Evolutionary conservation across 139 green algal species (phyloP).

Genomic region (Deuterostichococcus epilithicus): DNA sequence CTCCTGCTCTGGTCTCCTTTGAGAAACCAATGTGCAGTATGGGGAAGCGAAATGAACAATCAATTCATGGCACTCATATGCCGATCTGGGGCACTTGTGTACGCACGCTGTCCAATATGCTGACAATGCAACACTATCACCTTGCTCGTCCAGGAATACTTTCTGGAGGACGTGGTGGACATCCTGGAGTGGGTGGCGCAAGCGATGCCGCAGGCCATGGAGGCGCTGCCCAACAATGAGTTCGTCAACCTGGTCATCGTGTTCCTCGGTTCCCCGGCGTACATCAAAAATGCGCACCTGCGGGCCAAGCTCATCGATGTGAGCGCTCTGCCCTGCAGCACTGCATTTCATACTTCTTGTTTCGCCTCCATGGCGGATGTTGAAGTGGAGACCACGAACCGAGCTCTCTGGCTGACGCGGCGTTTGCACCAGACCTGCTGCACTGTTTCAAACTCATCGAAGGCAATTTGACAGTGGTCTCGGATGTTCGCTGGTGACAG

Average conservation of each 20-base stretch:
- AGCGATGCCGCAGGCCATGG: constrained; percentile 18
- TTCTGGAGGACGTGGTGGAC: constrained; percentile 83
- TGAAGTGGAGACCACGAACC: no score
- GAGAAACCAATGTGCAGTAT: no score
- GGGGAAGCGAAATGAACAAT: no score
- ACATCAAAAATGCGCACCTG: constrained; percentile 83
- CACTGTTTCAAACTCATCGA: no score
- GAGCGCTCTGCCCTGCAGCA: not conserved
- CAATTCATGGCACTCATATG: not conserved
- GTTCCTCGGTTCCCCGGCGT: constrained; percentile 58
- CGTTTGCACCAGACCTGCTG: no score
- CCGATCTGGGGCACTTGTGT: not conserved
- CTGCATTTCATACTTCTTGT: not conserved
- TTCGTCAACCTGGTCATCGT: constrained; percentile 65
- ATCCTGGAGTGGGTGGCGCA: constrained; percentile 55
- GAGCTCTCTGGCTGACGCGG: no score
- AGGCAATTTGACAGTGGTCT: no score
- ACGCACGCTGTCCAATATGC: not conserved
- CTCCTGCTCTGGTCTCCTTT: not conserved
- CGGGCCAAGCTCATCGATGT: constrained; percentile 83
- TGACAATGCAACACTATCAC: not conserved
- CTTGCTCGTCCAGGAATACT: constrained; percentile 62
- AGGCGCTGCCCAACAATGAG: constrained; percentile 42
- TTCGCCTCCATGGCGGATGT: not conserved
- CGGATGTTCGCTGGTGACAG: no score